Base-by-base conservation (phyloP, 1,139 yeast species). In the Ogataea hybrid region DNA sequence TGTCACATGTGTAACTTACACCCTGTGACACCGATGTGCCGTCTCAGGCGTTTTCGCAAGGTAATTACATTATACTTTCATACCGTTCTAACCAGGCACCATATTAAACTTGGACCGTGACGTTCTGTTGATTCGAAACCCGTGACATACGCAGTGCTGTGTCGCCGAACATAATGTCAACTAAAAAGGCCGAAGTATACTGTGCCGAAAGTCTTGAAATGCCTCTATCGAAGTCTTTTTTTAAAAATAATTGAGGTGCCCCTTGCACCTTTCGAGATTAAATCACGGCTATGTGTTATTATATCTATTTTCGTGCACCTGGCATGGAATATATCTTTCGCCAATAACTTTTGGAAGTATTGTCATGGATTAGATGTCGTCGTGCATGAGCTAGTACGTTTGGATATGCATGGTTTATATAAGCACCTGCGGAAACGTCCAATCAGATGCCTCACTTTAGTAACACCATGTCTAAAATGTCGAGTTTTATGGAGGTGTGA, bases 11-110 rank as follows among this genome's bases (percentile, higher is more conserved):
- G 30, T 28, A 28, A 28, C 30, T 28, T 5, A 28, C 30, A 28
- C 30, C 30, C 30, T 28, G 30, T 28, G 30, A 28, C 30, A 28
- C 30, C 30, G 30, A 28, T 28, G 30, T 28, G 30, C 30, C 30
- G 15, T 28, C 30, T 28, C 30, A 28, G n/a, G 30, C 30, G 30
- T 28, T 28, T 28, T 28, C 30, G 30, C 30, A 28, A 28, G 30
- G 30, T 28, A 28, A 28, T 28, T 28, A 28, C 30, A 28, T 28
- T 28, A 12, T 28, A 28, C 30, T 28, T 28, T 28, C 30, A 28
- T 28, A 28, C 30, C 15, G 30, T 28, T 28, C 17, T 28, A 28
- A 28, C 30, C 30, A 28, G 30, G 30, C 30, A 28, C 30, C 30
- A 28, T 28, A 28, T 28, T 28, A 28, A 28, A 28, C 30, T 28